Evolutionary conservation across 1,284 basidiomycete genomes (phyloP).

Genomic region (Leccinum pachyderme): DNA sequence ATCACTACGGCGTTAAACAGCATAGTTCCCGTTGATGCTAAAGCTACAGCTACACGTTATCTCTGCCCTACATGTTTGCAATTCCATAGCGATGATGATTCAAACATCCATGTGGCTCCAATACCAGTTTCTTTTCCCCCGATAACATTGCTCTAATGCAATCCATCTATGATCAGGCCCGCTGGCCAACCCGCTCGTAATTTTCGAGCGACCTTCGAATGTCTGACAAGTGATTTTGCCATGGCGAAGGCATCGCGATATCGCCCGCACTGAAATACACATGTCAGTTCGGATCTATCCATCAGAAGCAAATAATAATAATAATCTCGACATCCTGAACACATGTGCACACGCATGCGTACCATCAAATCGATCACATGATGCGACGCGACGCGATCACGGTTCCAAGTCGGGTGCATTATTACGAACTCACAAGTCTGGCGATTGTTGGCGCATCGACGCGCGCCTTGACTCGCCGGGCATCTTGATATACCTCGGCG

Average conservation of each 20-base stretch:
- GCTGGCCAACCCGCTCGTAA: slow-evolving; percentile 16
- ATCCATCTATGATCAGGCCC: slow-evolving; percentile 12
- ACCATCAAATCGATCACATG: neutral
- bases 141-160: slow-evolving; percentile 1
- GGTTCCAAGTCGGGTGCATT: neutral
- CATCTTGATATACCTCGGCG: slow-evolving; percentile 33
- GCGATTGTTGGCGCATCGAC: slow-evolving; percentile 26
- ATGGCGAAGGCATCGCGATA: slow-evolving; percentile 27
- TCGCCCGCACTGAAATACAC: slow-evolving; percentile 18
- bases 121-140: neutral
- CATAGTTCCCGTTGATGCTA: slow-evolving; percentile 1
- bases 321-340: slow-evolving; percentile 1
- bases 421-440: slow-evolving; percentile 22
- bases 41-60: slow-evolving; percentile 27
- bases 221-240: slow-evolving; percentile 29
- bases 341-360: neutral
- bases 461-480: slow-evolving; percentile 25
- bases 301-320: neutral
- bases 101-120: neutral
- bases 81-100: neutral
- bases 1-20: neutral
- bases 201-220: slow-evolving; percentile 33
- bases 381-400: neutral
- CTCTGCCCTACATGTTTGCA: neutral
- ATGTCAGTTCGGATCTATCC: slow-evolving; percentile 8